Evolutionary conservation across 148 eudicot species (phyloP).

Genomic region (Gaultheria prostrata): DNA sequence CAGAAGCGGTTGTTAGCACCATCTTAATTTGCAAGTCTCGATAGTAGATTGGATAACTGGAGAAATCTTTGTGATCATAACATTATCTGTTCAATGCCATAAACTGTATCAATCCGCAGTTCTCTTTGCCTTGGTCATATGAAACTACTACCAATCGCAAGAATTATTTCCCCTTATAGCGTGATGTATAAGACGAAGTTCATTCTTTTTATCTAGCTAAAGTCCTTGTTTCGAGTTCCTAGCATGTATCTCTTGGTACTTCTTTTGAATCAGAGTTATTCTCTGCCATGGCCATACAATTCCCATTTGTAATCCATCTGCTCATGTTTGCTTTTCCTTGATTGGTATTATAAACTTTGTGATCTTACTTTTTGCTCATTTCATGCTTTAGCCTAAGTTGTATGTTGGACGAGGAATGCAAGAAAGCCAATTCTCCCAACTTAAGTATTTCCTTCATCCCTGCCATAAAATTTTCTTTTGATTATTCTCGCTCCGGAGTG

Average conservation of each 20-base stretch:
- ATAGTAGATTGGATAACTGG: background rate
- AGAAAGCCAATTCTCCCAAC: slow-evolving; percentile 72
- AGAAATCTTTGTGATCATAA: background rate
- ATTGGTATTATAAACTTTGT: background rate
- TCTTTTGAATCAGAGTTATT: background rate
- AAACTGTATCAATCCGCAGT: background rate
- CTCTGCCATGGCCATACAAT: background rate
- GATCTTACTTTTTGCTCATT: slow-evolving; percentile 18
- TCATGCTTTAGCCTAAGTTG: slow-evolving; percentile 62
- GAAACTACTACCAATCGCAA: background rate
- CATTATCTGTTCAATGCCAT: background rate
- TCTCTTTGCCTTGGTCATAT: background rate
- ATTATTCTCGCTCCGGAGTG: slow-evolving; percentile 9
- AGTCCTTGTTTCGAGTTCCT: slow-evolving; percentile 10
- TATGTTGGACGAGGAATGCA: slow-evolving; percentile 97
- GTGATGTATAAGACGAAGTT: background rate
- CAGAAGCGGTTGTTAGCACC: background rate
- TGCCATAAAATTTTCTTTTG: slow-evolving; percentile 3
- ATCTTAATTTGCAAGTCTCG: background rate
- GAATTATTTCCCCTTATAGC: background rate
- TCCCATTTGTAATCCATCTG: background rate
- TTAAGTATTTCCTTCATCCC: slow-evolving; percentile 55
- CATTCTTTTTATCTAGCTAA: background rate
- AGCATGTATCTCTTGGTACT: background rate
- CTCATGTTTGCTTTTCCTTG: slow-evolving; percentile 14